Percentiles rank a stretch among this genome's conserved stretches.
Evolutionary conservation across 192 early-diverging fungal species (phyloP).

Genomic region (Haplosporangium gracile): DNA sequence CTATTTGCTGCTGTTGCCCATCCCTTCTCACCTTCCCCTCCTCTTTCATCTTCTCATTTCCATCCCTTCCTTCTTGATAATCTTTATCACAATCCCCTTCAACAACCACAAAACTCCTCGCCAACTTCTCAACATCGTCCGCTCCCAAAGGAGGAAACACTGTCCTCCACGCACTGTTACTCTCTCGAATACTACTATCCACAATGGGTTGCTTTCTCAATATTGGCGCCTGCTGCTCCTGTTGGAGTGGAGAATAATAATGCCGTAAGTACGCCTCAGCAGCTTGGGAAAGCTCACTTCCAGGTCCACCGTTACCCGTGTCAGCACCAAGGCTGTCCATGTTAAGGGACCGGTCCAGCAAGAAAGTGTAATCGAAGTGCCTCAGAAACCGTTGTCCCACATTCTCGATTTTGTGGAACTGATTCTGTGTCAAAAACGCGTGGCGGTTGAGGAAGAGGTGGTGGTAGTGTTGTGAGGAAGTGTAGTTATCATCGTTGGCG

Average conservation of each 20-base stretch:
- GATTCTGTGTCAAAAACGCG: not conserved
- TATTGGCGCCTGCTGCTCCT: not conserved
- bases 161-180: not conserved
- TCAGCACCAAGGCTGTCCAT: not conserved
- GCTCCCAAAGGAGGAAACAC: not conserved
- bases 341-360: not conserved
- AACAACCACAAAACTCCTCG: not conserved
- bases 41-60: too few relatives aligned
- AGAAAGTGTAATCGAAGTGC: not conserved
- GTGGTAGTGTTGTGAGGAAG: not conserved
- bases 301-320: not conserved
- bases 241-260: not conserved
- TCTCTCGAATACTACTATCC: not conserved
- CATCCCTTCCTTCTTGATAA: too few relatives aligned
- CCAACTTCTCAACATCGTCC: not conserved
- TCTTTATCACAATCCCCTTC: not conserved
- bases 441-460: not conserved
- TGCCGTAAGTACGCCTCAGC: not conserved
- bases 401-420: not conserved
- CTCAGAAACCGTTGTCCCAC: not conserved
- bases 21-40: too few relatives aligned
- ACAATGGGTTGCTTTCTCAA: not conserved
- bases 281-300: not conserved
- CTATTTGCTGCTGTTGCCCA: too few relatives aligned
- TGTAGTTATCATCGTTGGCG: not conserved